These are phyloP conservation scores for Eucalyptus cladocalyx DNA, from an alignment of 345 rosid genomes.

Conservation along the genomic window DNA sequence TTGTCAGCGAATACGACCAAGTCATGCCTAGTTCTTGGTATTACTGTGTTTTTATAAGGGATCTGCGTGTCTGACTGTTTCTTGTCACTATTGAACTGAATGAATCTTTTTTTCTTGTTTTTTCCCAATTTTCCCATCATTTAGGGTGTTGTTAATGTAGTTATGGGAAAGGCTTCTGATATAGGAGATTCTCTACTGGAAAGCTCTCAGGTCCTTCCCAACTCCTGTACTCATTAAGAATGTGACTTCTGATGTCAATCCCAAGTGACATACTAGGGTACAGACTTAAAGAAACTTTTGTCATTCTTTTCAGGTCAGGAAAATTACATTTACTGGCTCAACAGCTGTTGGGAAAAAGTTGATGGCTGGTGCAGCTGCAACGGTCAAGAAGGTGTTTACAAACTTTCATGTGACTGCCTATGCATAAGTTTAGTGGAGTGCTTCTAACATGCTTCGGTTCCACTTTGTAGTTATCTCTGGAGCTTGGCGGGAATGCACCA, in stretches of 20 bases:
- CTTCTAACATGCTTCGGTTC: neutral
- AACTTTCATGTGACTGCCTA: neutral
- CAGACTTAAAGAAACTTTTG: neutral
- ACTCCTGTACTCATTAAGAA: neutral
- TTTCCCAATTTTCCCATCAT: neutral
- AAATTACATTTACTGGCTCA: constrained; percentile 93
- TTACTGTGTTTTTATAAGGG: neutral
- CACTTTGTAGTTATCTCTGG: constrained; percentile 59
- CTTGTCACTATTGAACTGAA: neutral
- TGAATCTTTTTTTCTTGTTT: neutral
- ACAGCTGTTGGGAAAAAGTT: constrained; percentile 95
- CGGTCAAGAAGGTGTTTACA: constrained; percentile 73
- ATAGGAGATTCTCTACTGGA: constrained; percentile 78
- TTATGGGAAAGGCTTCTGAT: constrained; percentile 85
- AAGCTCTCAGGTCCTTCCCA: constrained; percentile 54
- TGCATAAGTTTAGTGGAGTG: neutral
- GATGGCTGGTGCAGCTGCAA: constrained; percentile 94
- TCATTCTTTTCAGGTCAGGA: constrained; percentile 56
- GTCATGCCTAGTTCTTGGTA: neutral
- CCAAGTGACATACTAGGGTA: neutral
- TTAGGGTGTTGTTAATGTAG: constrained; percentile 80
- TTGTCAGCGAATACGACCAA: neutral
- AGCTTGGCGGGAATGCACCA: constrained; percentile 98
- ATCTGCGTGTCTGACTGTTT: neutral
- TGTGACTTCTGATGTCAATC: neutral